Evolutionary conservation across 805 yeast species (phyloP), one percentile per base, ranked within the genome.

Genomic region (Starmera caribaea): DNA sequence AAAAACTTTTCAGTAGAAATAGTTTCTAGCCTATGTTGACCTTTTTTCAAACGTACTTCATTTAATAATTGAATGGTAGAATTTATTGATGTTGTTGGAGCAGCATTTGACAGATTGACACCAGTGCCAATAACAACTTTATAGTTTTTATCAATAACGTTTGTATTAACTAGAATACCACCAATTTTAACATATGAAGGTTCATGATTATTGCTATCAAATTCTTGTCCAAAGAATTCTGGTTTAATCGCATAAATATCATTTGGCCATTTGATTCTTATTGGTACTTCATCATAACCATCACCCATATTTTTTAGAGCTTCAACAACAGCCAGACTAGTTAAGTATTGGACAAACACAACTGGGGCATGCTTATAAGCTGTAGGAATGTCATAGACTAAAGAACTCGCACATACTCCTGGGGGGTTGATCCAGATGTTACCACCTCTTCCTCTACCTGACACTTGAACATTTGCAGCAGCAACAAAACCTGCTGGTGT

Each of bases 181-280:
- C 89, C 79, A 8, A 89, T 73, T 55, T 90, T 90, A 15, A 76
- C 74, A 57, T 76, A 83, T 5, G 76, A 74, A 29, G 79, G 79
- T 35, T 81, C 87, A 41, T 69, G 68, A 13, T 75, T 79, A 27
- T 69, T 66, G 1, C 68, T 63, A 10, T 64, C 61, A 13, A 63
- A 56, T 28, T 62, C 46, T 35, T 59, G 59, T 24, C 63, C 68
- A 34, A 71, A 70, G 46, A 63, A 73, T 39, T 77, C 78, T 1
- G 95, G 94, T 40, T 74, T 77, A 49, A 76, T 56, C 4, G 81
- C 76, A 54, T 86, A 92, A 12, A 92, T 63, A 58, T 92, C 99
- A 57, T 92, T 92, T 2, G 99, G 99, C 99, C 99, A 92, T 57
- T 92, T 92, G 43, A 92, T 71, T 38, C 76, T 71, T 13, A 90